These are phyloP conservation scores for Monarda citriodora DNA, from an alignment of 305 asterid species.

Conservation along the genomic window DNA sequence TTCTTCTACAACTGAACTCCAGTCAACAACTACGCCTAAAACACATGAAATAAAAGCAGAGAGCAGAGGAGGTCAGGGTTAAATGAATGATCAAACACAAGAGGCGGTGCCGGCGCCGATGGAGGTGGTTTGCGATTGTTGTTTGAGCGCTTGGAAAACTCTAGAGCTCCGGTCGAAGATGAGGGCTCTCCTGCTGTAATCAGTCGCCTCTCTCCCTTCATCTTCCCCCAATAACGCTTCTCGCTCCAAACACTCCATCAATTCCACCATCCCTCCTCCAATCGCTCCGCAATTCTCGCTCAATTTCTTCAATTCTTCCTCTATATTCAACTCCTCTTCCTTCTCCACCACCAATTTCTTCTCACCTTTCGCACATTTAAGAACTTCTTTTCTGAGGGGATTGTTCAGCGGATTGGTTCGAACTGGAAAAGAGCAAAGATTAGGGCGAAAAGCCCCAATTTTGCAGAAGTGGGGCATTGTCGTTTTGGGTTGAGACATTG, in stretches of 20 bases:
- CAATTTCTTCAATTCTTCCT: constrained; percentile 37
- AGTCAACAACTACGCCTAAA: too few relatives aligned
- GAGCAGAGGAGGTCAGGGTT: not conserved
- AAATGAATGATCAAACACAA: not conserved
- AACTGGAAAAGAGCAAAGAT: not conserved
- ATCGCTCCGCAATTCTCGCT: constrained; percentile 37
- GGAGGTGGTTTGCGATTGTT: constrained; percentile 15
- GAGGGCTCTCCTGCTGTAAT: constrained; percentile 78
- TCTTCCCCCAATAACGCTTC: constrained; percentile 96
- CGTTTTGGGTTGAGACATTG: constrained; percentile 19
- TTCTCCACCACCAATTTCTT: not conserved
- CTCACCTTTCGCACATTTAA: constrained; percentile 34
- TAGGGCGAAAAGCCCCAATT: constrained; percentile 10
- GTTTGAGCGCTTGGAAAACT: constrained; percentile 70
- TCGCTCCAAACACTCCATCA: constrained; percentile 77
- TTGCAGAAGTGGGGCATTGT: not conserved
- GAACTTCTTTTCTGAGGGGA: not conserved
- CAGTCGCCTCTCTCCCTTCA: constrained; percentile 68
- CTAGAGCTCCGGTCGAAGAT: constrained; percentile 64
- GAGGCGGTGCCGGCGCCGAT: not conserved
- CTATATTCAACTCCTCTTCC: constrained; percentile 23
- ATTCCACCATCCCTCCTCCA: constrained; percentile 49
- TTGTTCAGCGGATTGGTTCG: not conserved
- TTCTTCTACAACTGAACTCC: not conserved
- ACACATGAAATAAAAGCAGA: not conserved